These are phyloP conservation scores for Magnusiomyces tetraspermus DNA, from an alignment of 1,139 yeast genomes.

Conservation along the genomic window DNA sequence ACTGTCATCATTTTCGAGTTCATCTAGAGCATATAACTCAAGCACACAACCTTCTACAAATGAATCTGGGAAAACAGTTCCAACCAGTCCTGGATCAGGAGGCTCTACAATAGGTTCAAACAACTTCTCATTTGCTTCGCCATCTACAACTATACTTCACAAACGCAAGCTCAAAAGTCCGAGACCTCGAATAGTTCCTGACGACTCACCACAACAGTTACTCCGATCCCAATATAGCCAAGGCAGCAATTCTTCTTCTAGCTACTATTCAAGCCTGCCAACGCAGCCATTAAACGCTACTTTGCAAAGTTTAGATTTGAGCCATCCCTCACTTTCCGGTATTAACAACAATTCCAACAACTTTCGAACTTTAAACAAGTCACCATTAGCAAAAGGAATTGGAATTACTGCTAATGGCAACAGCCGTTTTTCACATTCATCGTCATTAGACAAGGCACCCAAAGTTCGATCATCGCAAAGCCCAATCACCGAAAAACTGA, in stretches of 20 bases:
- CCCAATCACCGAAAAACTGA: constrained; percentile 9
- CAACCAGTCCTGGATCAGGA: neutral
- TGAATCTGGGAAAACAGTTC: neutral
- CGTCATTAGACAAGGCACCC: neutral
- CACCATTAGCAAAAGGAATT: neutral
- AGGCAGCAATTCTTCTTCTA: neutral
- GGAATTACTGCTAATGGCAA: neutral
- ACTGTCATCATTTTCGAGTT: too few species aligned
- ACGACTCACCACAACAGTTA: neutral
- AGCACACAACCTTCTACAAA: too few species aligned
- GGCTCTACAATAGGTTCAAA: too few species aligned
- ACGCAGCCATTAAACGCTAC: too few species aligned
- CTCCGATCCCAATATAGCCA: neutral
- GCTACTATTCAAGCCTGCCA: neutral
- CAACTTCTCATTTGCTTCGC: too few species aligned
- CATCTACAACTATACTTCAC: neutral
- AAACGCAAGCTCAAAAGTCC: neutral
- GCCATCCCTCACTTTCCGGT: neutral
- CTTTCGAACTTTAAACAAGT: neutral
- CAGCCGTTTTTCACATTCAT: too few species aligned
- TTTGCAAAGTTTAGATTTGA: neutral
- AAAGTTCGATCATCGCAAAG: neutral
- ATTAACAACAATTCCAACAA: neutral
- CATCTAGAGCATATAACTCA: too few species aligned
- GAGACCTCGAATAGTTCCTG: neutral